Conservation (phyloP, 352 stramenopile species). For the Nothophytophthora sp. region DNA sequence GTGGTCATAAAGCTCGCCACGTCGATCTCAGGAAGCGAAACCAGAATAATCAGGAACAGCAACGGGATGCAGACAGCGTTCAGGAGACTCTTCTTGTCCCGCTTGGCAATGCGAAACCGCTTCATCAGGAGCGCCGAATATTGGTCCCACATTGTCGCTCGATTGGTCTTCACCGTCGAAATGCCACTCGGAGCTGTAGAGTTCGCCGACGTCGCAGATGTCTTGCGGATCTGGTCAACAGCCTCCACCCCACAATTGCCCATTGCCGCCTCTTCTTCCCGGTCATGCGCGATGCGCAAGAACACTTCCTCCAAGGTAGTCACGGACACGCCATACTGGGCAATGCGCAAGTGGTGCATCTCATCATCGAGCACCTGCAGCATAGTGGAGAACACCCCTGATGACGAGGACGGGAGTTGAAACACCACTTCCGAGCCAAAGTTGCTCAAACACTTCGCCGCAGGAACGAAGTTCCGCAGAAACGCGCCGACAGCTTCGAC, state of each 20-base stretch:
- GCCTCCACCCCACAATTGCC: constrained; percentile 18
- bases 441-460: constrained; percentile 87
- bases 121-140: constrained; percentile 55
- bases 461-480: constrained; percentile 57
- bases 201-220: constrained; percentile 36
- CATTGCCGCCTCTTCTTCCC: constrained; percentile 31
- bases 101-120: constrained; percentile 58
- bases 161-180: constrained; percentile 18
- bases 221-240: constrained; percentile 36
- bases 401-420: constrained; percentile 89
- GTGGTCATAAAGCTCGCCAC: constrained; percentile 52
- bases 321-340: constrained; percentile 95
- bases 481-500: constrained; percentile 34
- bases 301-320: constrained; percentile 99
- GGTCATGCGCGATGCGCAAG: constrained; percentile 69
- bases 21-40: constrained; percentile 54
- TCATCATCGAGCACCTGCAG: constrained; percentile 83
- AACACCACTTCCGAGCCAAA: constrained; percentile 95
- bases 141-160: constrained; percentile 40
- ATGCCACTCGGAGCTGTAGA: constrained; percentile 21
- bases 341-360: constrained; percentile 55
- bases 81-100: constrained; percentile 62
- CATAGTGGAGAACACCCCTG: constrained; percentile 89
- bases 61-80: constrained; percentile 65
- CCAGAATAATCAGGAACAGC: constrained; percentile 56